Conservation (phyloP, 192 early-diverging fungal species). For the Gamsiella multidivaricata region DNA sequence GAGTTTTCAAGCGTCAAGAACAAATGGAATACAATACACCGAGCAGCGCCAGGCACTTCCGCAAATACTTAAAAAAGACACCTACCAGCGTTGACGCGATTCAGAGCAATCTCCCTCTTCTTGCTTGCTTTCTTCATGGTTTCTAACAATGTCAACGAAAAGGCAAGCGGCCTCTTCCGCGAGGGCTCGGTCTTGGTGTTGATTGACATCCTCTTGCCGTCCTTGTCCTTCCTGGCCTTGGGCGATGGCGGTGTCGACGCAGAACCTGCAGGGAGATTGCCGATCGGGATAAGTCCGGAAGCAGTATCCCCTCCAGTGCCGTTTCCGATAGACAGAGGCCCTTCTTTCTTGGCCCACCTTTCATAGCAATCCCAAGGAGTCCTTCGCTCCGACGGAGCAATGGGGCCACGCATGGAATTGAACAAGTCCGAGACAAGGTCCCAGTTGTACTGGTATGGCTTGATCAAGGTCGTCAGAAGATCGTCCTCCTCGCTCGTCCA, state of each 20-base stretch:
- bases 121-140: conserved; percentile 69
- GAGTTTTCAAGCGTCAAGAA: background rate
- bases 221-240: conserved; percentile 49
- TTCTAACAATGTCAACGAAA: conserved; percentile 67
- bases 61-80: background rate
- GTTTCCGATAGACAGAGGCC: conserved; percentile 18
- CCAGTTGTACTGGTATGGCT: conserved; percentile 75
- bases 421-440: conserved; percentile 71
- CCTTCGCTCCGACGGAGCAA: conserved; percentile 60
- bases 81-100: conserved; percentile 42
- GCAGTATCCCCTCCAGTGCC: conserved; percentile 1
- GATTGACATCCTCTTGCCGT: conserved; percentile 43
- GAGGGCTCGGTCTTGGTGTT: conserved; percentile 56
- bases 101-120: conserved; percentile 62
- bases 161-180: conserved; percentile 60
- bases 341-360: conserved; percentile 67
- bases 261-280: conserved; percentile 26
- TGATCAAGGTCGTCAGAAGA: conserved; percentile 62
- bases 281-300: conserved; percentile 38
- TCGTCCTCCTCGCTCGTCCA: conserved; percentile 71
- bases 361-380: conserved; percentile 76
- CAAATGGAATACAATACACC: background rate
- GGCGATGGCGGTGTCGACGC: conserved; percentile 33
- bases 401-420: conserved; percentile 59
- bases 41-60: conserved; percentile 46